Evolutionary conservation across 176 grass and related monocot genomes (phyloP).

Genomic region (Luzula sylvatica): DNA sequence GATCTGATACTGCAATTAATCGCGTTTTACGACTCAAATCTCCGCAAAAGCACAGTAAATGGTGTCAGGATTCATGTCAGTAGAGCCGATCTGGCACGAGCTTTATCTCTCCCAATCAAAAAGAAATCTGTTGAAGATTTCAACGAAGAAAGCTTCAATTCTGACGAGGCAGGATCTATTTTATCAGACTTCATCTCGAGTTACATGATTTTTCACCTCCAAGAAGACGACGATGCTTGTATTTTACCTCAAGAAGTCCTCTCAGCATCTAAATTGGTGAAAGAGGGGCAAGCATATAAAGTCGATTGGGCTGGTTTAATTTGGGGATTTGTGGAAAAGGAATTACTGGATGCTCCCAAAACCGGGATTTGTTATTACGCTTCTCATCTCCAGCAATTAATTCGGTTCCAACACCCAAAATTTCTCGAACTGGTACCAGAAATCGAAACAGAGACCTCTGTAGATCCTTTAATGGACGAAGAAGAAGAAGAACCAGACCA

Average conservation of each 20-base stretch:
- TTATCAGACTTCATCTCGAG: conserved; percentile 44
- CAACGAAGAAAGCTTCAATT: conserved; percentile 16
- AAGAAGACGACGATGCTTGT: conserved; percentile 47
- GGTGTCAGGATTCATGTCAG: conserved; percentile 36
- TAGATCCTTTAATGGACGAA: conserved; percentile 6
- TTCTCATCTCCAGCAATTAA: conserved; percentile 60
- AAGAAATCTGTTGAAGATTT: conserved; percentile 1
- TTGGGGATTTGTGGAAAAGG: conserved; percentile 80
- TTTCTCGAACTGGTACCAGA: conserved; percentile 35
- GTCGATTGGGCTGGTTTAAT: conserved; percentile 72
- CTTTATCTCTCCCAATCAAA: conserved; percentile 50
- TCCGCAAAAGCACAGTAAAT: conserved; percentile 57
- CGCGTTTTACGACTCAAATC: conserved; percentile 48
- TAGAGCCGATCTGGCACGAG: conserved; percentile 41
- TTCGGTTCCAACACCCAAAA: conserved; percentile 32
- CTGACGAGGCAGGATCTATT: conserved; percentile 24
- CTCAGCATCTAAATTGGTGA: conserved; percentile 41
- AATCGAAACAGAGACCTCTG: conserved; percentile 18
- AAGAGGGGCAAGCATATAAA: conserved; percentile 52
- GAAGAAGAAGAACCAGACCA: conserved; percentile 28
- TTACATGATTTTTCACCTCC: conserved; percentile 47
- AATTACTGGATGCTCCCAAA: conserved; percentile 47
- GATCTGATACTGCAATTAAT: conserved; percentile 51
- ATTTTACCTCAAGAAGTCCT: conserved; percentile 54
- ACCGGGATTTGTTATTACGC: conserved; percentile 56